A percentile compares a stretch with the other conserved stretches of the same genome.
Evolutionary conservation across 306 rosid genomes (phyloP).

Genomic region (Castanea mollissima): DNA sequence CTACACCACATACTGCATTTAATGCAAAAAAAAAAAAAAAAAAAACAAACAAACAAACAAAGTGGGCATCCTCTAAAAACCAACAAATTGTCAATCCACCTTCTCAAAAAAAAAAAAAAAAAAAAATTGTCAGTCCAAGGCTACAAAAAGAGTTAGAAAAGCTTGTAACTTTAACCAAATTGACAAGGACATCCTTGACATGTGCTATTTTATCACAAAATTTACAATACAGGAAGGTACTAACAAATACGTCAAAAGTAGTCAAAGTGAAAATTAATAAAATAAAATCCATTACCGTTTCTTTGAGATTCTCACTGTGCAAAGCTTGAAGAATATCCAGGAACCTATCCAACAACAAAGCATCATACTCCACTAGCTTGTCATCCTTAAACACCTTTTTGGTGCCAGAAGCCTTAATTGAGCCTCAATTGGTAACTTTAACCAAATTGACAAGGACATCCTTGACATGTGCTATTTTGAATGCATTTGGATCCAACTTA

Average conservation of each 20-base stretch:
- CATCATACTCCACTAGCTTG: slow-evolving; percentile 94
- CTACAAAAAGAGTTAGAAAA: not conserved
- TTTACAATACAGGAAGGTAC: not conserved
- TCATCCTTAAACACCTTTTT: slow-evolving; percentile 88
- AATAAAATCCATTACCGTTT: slow-evolving; percentile 56
- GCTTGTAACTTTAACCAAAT: slow-evolving; percentile 1
- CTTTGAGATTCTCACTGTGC: slow-evolving; percentile 89
- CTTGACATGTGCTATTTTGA: not conserved
- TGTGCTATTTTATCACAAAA: not conserved
- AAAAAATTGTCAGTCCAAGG: not conserved
- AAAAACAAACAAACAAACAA: not conserved
- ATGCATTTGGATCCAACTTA: too few relatives aligned
- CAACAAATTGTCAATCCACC: not conserved
- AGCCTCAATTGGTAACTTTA: slow-evolving; percentile 61
- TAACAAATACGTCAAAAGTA: not conserved
- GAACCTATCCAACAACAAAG: slow-evolving; percentile 82
- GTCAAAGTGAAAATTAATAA: not conserved
- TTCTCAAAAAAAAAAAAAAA: too few relatives aligned
- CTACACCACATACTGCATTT: not conserved
- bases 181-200: slow-evolving; percentile 11
- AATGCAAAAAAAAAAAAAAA: not conserved
- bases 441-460: slow-evolving; percentile 8
- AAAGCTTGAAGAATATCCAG: slow-evolving; percentile 97
- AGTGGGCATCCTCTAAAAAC: slow-evolving; percentile 7
- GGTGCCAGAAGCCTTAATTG: slow-evolving; percentile 89